These are phyloP conservation scores for Suillus americanus DNA, from an alignment of 768 basidiomycete genomes.

Conservation along the genomic window DNA sequence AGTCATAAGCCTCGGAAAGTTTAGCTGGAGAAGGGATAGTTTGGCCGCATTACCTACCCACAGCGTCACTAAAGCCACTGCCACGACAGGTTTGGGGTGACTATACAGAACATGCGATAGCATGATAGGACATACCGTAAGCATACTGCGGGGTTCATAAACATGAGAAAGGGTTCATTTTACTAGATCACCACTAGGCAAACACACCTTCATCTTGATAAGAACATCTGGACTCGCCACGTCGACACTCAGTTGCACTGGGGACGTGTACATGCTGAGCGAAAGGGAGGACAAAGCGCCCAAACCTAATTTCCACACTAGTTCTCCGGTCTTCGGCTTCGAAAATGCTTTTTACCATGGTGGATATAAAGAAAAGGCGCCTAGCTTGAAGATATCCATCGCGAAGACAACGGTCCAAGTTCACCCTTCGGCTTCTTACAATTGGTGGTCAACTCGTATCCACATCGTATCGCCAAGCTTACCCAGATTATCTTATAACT, in stretches of 20 bases:
- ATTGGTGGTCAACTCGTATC: not conserved
- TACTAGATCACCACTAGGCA: not conserved
- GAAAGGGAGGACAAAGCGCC: not conserved
- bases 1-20: slow-evolving; percentile 1
- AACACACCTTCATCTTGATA: not conserved
- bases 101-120: not conserved
- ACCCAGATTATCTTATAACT: not conserved
- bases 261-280: not conserved
- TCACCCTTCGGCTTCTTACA: too few species aligned
- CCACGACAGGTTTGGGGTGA: not conserved
- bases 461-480: not conserved
- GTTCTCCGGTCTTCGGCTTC: not conserved
- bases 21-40: not conserved
- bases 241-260: not conserved
- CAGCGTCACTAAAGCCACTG: not conserved
- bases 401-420: slow-evolving; percentile 2
- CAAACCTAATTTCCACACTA: not conserved
- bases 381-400: not conserved
- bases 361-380: not conserved
- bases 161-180: not conserved
- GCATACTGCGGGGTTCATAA: not conserved
- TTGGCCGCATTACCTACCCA: slow-evolving; percentile 1
- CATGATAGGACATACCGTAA: not conserved
- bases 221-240: not conserved
- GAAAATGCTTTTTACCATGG: not conserved